Percentiles rank a stretch among this genome's conserved stretches.
Evolutionary conservation across 805 yeast genomes (phyloP).

Genomic region (Debaryomyces tyrocola): DNA sequence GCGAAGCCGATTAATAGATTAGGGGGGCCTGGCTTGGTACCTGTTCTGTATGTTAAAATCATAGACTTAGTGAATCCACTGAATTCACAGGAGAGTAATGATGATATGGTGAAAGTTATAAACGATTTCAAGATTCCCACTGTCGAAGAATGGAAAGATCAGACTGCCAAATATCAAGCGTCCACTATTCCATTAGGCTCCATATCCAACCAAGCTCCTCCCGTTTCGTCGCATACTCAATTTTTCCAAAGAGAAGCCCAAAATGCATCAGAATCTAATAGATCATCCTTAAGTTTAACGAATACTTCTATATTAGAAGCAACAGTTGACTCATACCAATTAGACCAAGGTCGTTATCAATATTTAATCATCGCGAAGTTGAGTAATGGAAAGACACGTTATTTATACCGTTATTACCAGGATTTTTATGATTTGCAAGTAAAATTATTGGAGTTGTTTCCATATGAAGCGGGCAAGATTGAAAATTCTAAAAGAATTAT

Average conservation of each 20-base stretch:
- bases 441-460: slow-evolving; percentile 75
- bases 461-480: slow-evolving; percentile 87
- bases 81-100: slow-evolving; percentile 38
- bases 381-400: slow-evolving; percentile 66
- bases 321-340: slow-evolving; percentile 73
- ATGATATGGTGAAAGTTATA: slow-evolving; percentile 52
- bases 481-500: slow-evolving; percentile 74
- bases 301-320: slow-evolving; percentile 54
- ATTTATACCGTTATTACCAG: slow-evolving; percentile 85
- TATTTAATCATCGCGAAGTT: slow-evolving; percentile 69
- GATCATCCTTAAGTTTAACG: slow-evolving; percentile 32
- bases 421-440: slow-evolving; percentile 96
- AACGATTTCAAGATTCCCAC: slow-evolving; percentile 74
- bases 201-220: slow-evolving; percentile 30
- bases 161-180: slow-evolving; percentile 90
- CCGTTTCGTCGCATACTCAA: slow-evolving; percentile 36
- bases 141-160: slow-evolving; percentile 93
- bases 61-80: slow-evolving; percentile 61
- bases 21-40: slow-evolving; percentile 97
- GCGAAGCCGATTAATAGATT: slow-evolving; percentile 93
- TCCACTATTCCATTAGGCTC: slow-evolving; percentile 73
- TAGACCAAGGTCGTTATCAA: slow-evolving; percentile 88
- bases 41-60: slow-evolving; percentile 84
- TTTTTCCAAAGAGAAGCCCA: slow-evolving; percentile 27
- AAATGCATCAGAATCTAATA: slow-evolving; percentile 15